phyloP scores from a whole-genome alignment of 1,284 basidiomycete genomes.

The Tetrapyrgos nigripes region DNA sequence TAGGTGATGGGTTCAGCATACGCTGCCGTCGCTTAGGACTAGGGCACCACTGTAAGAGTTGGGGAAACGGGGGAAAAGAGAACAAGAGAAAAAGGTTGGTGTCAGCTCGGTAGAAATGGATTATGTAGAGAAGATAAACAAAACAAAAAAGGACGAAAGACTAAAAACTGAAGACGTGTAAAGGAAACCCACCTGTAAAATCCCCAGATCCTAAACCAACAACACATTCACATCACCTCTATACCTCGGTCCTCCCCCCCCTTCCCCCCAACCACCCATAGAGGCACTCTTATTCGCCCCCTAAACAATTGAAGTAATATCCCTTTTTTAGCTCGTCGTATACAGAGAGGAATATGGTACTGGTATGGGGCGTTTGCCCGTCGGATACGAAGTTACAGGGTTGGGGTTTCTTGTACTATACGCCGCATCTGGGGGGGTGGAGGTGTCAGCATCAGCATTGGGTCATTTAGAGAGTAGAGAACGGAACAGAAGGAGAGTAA shows the following conservation, averaged over 20 bases:
- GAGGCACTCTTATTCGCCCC: conserved; percentile 97
- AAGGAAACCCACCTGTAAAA: conserved; percentile 81
- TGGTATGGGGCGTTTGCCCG: conserved; percentile 98
- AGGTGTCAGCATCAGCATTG: too few species aligned
- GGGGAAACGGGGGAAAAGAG: conserved; percentile 80
- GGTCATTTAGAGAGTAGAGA: too few species aligned
- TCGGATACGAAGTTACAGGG: conserved; percentile 98
- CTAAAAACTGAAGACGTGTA: too few species aligned
- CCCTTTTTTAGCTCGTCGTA: conserved; percentile 98
- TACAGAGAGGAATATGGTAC: conserved; percentile 92
- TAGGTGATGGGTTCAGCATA: conserved; percentile 99
- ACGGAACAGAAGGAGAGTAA: too few species aligned
- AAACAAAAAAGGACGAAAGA: too few species aligned
- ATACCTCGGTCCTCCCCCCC: too few species aligned
- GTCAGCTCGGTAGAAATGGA: background rate
- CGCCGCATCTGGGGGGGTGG: too few species aligned
- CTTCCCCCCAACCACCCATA: conserved; percentile 92
- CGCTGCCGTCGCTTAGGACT: conserved; percentile 99
- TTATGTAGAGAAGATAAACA: too few species aligned
- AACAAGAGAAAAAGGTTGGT: background rate
- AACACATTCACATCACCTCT: too few species aligned
- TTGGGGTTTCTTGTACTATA: conserved; percentile 96
- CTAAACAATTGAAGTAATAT: conserved; percentile 96
- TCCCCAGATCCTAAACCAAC: too few species aligned
- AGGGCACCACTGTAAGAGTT: too few species aligned